These are phyloP conservation scores for Exophiala mesophila DNA, from an alignment of 2,329 filamentous ascomycete genomes.

Conservation along the genomic window DNA sequence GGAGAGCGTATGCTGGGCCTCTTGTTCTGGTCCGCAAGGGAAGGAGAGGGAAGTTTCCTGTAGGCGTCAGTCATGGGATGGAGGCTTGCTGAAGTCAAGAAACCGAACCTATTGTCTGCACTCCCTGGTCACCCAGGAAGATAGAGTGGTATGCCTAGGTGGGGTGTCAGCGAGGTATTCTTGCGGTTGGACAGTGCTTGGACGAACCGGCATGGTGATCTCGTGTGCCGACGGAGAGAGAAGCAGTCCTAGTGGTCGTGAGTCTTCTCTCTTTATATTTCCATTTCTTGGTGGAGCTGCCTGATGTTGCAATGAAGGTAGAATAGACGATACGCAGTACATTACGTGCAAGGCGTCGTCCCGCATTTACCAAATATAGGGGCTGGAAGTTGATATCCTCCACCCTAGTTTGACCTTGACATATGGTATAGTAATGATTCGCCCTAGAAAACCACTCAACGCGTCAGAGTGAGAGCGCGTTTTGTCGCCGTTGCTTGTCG, in stretches of 20 bases:
- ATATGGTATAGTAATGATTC: not conserved
- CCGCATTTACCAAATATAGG: too few species aligned
- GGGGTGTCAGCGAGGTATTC: constrained; percentile 7
- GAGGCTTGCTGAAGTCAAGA: not conserved
- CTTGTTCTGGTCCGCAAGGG: constrained; percentile 92
- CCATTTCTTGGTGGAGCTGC: not conserved
- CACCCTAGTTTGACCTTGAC: not conserved
- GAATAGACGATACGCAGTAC: too few species aligned
- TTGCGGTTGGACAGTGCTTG: not conserved
- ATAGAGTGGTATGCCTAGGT: constrained; percentile 91
- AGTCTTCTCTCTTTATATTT: not conserved
- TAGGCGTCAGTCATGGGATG: not conserved
- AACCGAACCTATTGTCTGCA: constrained; percentile 59
- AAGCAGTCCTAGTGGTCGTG: too few species aligned
- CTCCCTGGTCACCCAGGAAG: constrained; percentile 76
- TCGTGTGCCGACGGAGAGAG: too few species aligned
- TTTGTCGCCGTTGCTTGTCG: too few species aligned
- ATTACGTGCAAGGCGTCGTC: too few species aligned
- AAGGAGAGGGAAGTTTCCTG: constrained; percentile 88
- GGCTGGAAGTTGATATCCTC: too few species aligned
- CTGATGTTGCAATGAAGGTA: not conserved
- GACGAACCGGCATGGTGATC: constrained; percentile 1
- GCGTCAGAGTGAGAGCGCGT: too few species aligned
- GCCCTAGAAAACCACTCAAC: not conserved
- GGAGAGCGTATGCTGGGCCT: constrained; percentile 85